Evolutionary conservation across 2,329 filamentous ascomycete genomes (phyloP).

Genomic region (Chaetomium sp.): DNA sequence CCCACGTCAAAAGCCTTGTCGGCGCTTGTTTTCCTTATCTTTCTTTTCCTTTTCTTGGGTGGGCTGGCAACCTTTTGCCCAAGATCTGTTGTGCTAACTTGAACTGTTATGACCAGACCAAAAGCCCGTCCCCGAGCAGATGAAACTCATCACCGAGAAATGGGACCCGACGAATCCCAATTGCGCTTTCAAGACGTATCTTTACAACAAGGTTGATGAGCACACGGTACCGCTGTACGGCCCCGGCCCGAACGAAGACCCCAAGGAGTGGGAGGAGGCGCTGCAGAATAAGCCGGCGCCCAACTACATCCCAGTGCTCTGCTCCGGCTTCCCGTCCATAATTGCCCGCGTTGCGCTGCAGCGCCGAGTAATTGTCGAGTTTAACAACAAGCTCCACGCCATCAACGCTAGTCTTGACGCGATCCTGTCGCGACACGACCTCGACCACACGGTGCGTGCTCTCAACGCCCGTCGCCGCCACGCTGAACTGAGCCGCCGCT

Average conservation of each 20-base stretch:
- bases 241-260: constrained; percentile 63
- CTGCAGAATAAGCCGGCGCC: constrained; percentile 71
- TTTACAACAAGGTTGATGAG: constrained; percentile 79
- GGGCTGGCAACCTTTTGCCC: too few relatives aligned
- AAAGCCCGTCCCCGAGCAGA: constrained; percentile 69
- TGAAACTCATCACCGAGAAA: constrained; percentile 62
- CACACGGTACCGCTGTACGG: constrained; percentile 70
- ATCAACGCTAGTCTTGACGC: constrained; percentile 69
- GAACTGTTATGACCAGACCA: constrained; percentile 43
- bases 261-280: constrained; percentile 77
- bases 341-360: constrained; percentile 67
- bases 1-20: neutral
- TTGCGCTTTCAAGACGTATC: constrained; percentile 75
- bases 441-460: constrained; percentile 67
- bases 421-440: constrained; percentile 69
- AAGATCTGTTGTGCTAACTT: constrained; percentile 8
- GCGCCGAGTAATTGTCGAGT: constrained; percentile 59
- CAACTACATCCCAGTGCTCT: constrained; percentile 70
- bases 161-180: constrained; percentile 64
- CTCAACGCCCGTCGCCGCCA: constrained; percentile 68
- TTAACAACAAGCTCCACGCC: constrained; percentile 68
- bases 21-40: neutral
- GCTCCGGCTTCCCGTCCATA: constrained; percentile 65
- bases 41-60: too few relatives aligned
- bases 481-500: constrained; percentile 64